Conservation (phyloP, 2,329 filamentous ascomycete species). For the Elsinoe batatas region DNA sequence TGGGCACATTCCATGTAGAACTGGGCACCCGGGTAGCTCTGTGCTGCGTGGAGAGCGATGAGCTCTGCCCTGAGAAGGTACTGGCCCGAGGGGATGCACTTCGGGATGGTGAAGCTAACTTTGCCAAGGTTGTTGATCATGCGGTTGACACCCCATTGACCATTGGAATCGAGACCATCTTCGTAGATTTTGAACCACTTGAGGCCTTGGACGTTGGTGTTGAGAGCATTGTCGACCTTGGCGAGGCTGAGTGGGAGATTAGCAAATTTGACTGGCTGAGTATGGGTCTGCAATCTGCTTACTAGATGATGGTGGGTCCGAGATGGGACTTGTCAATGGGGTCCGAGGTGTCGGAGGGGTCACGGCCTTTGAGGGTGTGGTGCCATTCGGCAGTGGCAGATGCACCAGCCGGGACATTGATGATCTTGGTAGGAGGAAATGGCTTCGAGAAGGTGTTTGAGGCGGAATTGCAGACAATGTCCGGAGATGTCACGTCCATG, state of each 20-base stretch:
- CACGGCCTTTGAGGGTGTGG: conserved; percentile 13
- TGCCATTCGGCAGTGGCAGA: conserved; percentile 13
- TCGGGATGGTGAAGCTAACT: conserved; percentile 36
- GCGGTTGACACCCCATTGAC: conserved; percentile 40
- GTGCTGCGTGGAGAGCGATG: conserved; percentile 46
- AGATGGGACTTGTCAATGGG: conserved; percentile 11
- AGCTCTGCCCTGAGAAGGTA: conserved; percentile 48
- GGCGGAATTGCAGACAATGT: conserved; percentile 19
- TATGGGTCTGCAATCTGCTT: not conserved
- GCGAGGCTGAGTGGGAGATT: conserved; percentile 11
- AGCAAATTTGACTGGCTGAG: not conserved
- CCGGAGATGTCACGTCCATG: conserved; percentile 30
- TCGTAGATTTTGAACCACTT: conserved; percentile 47
- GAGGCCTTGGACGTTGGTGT: conserved; percentile 34
- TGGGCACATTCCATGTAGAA: conserved; percentile 30
- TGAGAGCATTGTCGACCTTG: conserved; percentile 31
- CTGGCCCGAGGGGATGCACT: conserved; percentile 43
- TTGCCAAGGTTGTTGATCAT: conserved; percentile 22
- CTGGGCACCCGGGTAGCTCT: conserved; percentile 33
- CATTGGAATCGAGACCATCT: conserved; percentile 34
- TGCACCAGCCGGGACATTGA: conserved; percentile 2
- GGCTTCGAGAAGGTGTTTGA: conserved; percentile 26
- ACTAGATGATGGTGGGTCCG: conserved; percentile 12
- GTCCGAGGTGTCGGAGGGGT: conserved; percentile 3
- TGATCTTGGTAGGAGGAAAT: conserved; percentile 8